Conservation (phyloP, 148 eudicot genomes). For the Vaccinium darrowii region DNA sequence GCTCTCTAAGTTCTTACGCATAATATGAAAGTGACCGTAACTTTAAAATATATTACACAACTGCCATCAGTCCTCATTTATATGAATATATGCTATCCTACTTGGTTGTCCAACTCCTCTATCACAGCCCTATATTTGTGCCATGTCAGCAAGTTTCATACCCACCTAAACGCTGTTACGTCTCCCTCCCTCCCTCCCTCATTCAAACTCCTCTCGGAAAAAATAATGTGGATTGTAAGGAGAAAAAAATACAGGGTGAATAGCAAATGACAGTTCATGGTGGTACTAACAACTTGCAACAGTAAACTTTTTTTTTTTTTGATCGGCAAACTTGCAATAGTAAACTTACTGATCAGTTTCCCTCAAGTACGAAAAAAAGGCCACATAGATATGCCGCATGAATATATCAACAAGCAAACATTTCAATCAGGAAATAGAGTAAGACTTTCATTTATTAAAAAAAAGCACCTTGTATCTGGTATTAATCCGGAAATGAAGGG, state of each 20-base stretch:
- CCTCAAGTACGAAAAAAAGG: neutral
- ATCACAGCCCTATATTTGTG: neutral
- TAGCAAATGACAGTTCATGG: neutral
- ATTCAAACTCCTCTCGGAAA: neutral
- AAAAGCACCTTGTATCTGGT: constrained; percentile 89
- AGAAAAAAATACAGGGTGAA: neutral
- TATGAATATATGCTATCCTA: neutral
- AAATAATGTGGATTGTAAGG: neutral
- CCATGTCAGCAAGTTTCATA: neutral
- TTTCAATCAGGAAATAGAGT: neutral
- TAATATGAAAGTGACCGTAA: neutral
- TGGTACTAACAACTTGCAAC: neutral
- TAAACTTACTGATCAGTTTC: constrained; percentile 5
- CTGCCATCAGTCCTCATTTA: neutral
- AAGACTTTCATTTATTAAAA: neutral
- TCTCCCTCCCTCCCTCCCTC: neutral
- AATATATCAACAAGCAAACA: neutral
- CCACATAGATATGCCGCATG: neutral
- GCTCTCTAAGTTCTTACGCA: no score
- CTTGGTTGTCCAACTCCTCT: neutral
- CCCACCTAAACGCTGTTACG: neutral
- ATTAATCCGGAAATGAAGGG: constrained; percentile 96
- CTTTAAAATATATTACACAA: neutral
- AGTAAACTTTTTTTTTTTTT: no score
- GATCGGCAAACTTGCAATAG: neutral